phyloP scores from a whole-genome alignment of 495 filamentous ascomycete species.

The Xylaria castorea region DNA sequence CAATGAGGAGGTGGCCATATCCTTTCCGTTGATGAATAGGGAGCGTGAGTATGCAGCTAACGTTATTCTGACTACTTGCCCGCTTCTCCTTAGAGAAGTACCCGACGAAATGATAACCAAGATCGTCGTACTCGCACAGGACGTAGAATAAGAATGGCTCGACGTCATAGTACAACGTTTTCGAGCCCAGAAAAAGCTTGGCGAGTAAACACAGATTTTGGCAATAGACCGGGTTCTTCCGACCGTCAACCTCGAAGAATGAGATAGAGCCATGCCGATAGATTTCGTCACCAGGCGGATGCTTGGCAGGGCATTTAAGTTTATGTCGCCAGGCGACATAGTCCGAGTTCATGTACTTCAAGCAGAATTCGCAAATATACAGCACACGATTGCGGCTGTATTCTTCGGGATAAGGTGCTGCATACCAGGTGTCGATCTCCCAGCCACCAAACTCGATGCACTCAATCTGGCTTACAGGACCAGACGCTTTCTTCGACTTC shows the following conservation, averaged over 20 bases:
- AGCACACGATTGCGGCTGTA: constrained; percentile 94
- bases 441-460: constrained; percentile 97
- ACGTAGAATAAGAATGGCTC: constrained; percentile 99
- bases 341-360: constrained; percentile 99
- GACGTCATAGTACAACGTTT: constrained; percentile 98
- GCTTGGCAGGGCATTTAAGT: constrained; percentile 94
- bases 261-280: constrained; percentile 94
- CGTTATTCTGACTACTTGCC: constrained; percentile 93
- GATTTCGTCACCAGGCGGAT: constrained; percentile 96
- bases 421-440: constrained; percentile 99
- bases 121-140: constrained; percentile 92
- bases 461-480: constrained; percentile 93
- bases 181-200: constrained; percentile 95
- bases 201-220: constrained; percentile 96
- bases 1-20: constrained; percentile 94
- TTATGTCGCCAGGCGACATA: constrained; percentile 98
- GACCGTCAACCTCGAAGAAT: constrained; percentile 95
- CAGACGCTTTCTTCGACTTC: constrained; percentile 71
- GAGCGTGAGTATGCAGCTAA: constrained; percentile 94
- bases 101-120: constrained; percentile 95
- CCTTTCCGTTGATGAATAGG: constrained; percentile 97
- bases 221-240: constrained; percentile 96
- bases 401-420: constrained; percentile 97
- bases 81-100: constrained; percentile 99
- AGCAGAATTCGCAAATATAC: constrained; percentile 98